phyloP scores from a whole-genome alignment of 768 basidiomycete genomes.

The Suillus subalutaceus region DNA sequence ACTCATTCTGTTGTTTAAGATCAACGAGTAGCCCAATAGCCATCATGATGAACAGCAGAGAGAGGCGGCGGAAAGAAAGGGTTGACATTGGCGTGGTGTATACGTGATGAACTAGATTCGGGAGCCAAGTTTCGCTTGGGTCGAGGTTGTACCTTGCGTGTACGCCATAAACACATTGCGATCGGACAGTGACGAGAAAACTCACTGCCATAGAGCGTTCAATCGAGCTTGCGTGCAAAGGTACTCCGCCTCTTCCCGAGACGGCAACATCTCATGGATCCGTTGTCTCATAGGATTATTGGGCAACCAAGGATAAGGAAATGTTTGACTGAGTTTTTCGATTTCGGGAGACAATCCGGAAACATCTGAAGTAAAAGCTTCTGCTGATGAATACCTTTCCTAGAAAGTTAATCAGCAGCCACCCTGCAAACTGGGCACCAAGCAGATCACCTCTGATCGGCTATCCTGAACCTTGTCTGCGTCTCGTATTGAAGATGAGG shows the following conservation, averaged over 20 bases:
- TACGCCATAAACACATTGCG: constrained; percentile 8
- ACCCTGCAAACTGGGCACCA: background rate
- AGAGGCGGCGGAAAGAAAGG: constrained; percentile 66
- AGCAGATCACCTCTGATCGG: constrained; percentile 27
- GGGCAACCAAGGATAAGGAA: constrained; percentile 70
- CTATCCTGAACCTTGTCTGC: constrained; percentile 18
- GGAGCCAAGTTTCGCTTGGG: constrained; percentile 69
- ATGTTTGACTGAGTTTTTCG: constrained; percentile 60
- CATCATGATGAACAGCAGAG: constrained; percentile 70
- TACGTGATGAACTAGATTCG: constrained; percentile 69
- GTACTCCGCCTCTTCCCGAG: constrained; percentile 56
- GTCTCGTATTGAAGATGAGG: constrained; percentile 8
- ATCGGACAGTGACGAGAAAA: constrained; percentile 20
- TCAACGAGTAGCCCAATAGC: constrained; percentile 74
- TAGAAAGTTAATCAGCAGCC: constrained; percentile 10
- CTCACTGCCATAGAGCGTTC: constrained; percentile 77
- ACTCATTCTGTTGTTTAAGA: constrained; percentile 55
- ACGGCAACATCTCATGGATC: constrained; percentile 65
- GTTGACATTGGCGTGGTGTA: constrained; percentile 62
- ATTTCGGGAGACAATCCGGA: constrained; percentile 34
- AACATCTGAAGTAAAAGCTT: constrained; percentile 21
- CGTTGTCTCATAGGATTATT: constrained; percentile 64
- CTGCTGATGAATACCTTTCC: constrained; percentile 30
- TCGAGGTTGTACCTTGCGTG: constrained; percentile 63
- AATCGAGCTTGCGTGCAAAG: constrained; percentile 65